Base-by-base conservation (phyloP, 768 basidiomycete genomes). In the Trametes cinnabarina region DNA sequence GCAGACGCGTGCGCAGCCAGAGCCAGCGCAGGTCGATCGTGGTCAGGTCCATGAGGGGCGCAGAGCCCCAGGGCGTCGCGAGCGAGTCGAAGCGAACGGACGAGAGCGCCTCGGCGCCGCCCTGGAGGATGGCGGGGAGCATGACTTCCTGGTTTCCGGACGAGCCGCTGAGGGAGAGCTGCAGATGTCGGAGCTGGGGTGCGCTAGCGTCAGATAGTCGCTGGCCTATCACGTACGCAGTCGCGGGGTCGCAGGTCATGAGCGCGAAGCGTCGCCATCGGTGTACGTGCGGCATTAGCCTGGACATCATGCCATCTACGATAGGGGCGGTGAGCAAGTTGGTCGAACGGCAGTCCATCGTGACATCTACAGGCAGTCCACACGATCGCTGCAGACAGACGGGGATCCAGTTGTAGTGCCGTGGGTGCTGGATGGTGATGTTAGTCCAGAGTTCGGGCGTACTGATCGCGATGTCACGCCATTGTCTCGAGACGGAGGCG, bases 11-110 rank as follows among this genome's bases (percentile, higher is more conserved):
- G 4, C 62, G 64, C 22, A 51, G 58, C 66, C 66, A 67, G 28
- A 67, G 58, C 66, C 66, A 67, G 22, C 66, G 64, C 17, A 67
- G 52, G 47, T 67, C 66, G 39, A 67, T 49, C 3, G 58, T 55
- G 26, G 60, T 58, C 9, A 67, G 57, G 51, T 58, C 58, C 14
- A 53, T 20, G 32, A 67, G 56, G 10, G 57, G 57, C 0, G 55
- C 26, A 0, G 59, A 40, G 22, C 58, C 48, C 66, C 66, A 65
- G 6, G 64, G 60, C 2, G 63, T 50, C 11, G 61, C 62, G 20
- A 67, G 60, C 40, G 64, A 65, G 51, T 65, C 64, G 37, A 63
- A 61, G 19, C 63, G 63, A 3, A 67, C 51, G 19, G 59, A 63
- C 19, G 64, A 51, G n/a, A 67, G 56, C 32, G 54, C 49, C 14